Base-by-base conservation (phyloP, 441 rosid species). In the Brassica balearica region DNA sequence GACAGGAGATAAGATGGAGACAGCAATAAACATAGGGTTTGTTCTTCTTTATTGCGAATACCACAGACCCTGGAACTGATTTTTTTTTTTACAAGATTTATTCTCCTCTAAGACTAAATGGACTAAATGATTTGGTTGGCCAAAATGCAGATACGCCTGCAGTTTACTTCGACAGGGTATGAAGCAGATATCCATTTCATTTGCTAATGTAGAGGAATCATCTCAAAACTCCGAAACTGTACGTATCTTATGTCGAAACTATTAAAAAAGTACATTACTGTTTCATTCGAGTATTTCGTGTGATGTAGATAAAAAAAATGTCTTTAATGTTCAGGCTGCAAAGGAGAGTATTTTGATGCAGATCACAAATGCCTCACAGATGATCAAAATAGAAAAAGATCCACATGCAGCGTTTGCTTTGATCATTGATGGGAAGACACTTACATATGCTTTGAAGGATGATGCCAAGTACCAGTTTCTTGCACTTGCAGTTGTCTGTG, bases 341-440 rank as follows among this genome's bases (percentile, higher is more conserved):
- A 93, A 85, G 84, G 98, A 93, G 55, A 86, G 87, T 82, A 85
- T 93, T 82, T 68, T 77, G 84, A 84, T 82, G 87, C 99, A 95
- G 90, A 85, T 95, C 14, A 85, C 89, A 67, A 91, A 92, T 77
- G 94, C 95, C 77, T 83, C 89, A 36, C 97, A 89, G 86, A 92
- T 90, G 97, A 78, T 96, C 80, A 89, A 94, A 78, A 87, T 91
- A 46, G 97, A 96, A 76, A 91, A 88, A 78, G 99, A 95, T 81
- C 98, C 99, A 29, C 92, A 90, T 77, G 95, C 99, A 19, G 99
- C 98, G 62, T 95, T 88, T 86, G 98, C 99, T 58, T 86, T 95
- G 78, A 90, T 95, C 69, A 93, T 95, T 71, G 99, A 95, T 77
- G 99, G 98, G 72, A 93, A 95, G 84, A 88, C 92, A 67, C 89